Base-by-base conservation (phyloP, 805 yeast species). In the Sugiyamaella chiloensis region DNA sequence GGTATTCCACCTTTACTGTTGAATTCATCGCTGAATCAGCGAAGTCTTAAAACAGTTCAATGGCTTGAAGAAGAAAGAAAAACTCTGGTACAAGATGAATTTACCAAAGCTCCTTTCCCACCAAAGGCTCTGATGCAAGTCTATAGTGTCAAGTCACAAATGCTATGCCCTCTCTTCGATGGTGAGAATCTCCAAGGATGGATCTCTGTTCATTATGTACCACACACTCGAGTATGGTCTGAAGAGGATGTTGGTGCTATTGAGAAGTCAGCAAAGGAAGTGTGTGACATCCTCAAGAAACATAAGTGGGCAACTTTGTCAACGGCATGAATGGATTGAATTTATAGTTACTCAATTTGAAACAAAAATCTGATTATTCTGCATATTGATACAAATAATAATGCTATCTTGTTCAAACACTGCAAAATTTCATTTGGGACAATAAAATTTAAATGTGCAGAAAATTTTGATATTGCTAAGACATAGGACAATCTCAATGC, bases 31-130 rank as follows among this genome's bases (percentile, higher is more conserved):
- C 20, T 34, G 12, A 34, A 34, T 16, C 37, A 34, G 7, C 16
- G 37, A 16, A 34, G 37, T 16, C 37, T 34, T 19, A 34, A 34
- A 34, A 34, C 37, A 34, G 37, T 34, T 3, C 37, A 34, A 19
- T 34, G 37, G 37, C 16, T 34, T 19, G 37, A 34, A 16, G 21
- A 34, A 16, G 37, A 34, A 19, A 34, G 19, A 16, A 34, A 4
- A 34, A 12, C 37, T 34, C 37, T 34, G 12, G 20, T 34, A 16
- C 37, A 34, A 34, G 19, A 34, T 7, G 37, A 34, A 14, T 34
- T 34, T 21, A 16, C 21, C 7, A 34, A 34, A 34, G 37, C 16
- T 3, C 37, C 37, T 9, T 4, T 34, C 4, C 37, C 37, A n/a
- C 37, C 37, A 9, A 16, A 4, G 37, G 37, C 37, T 5, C 20